Conservation (phyloP, 495 filamentous ascomycete genomes). For the Lepidopterella palustris region DNA sequence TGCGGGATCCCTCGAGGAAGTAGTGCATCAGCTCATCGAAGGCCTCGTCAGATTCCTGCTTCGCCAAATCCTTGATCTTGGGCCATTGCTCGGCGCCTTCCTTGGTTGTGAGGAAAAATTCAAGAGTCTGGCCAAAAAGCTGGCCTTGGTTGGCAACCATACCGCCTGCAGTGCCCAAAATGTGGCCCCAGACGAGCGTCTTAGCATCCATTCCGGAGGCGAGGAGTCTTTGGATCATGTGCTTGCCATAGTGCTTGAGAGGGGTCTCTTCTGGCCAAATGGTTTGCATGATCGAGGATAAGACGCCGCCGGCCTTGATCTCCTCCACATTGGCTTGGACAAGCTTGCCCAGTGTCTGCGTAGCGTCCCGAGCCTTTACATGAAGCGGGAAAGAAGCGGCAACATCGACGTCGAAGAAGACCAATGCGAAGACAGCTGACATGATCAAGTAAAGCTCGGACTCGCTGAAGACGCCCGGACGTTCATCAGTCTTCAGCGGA, state of each 20-base stretch:
- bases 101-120: slow-evolving; percentile 39
- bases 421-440: slow-evolving; percentile 53
- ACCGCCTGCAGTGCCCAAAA: slow-evolving; percentile 39
- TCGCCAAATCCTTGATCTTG: slow-evolving; percentile 44
- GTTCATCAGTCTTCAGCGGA: slow-evolving; percentile 56
- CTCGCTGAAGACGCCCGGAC: slow-evolving; percentile 54
- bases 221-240: slow-evolving; percentile 33
- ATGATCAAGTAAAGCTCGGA: slow-evolving; percentile 54
- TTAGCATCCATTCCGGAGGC: slow-evolving; percentile 23
- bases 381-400: slow-evolving; percentile 56
- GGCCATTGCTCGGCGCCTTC: slow-evolving; percentile 44
- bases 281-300: slow-evolving; percentile 23
- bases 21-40: slow-evolving; percentile 37
- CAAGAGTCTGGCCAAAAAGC: slow-evolving; percentile 35
- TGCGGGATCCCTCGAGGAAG: slow-evolving; percentile 33
- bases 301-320: slow-evolving; percentile 21
- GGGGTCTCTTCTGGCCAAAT: slow-evolving; percentile 26
- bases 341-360: slow-evolving; percentile 31
- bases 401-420: slow-evolving; percentile 62
- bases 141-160: slow-evolving; percentile 40
- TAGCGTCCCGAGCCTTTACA: slow-evolving; percentile 41
- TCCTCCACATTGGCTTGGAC: slow-evolving; percentile 29
- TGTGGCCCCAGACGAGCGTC: slow-evolving; percentile 36
- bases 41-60: slow-evolving; percentile 35
- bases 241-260: slow-evolving; percentile 34